Evolutionary conservation across 2,329 filamentous ascomycete genomes (phyloP), one percentile per base, ranked within the genome.

Genomic region (Diaporthe nobilis): DNA sequence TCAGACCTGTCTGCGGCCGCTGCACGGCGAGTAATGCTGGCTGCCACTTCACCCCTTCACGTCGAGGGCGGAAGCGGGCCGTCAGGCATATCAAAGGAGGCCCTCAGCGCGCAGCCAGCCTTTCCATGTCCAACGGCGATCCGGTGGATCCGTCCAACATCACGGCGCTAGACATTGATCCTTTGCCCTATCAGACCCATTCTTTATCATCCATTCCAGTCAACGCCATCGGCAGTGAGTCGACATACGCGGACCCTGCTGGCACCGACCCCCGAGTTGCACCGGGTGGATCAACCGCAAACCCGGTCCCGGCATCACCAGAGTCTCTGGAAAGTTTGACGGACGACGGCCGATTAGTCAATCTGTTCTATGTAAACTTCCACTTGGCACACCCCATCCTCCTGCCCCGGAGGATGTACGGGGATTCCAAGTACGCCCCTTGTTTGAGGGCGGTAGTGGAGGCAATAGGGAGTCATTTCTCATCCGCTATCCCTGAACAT

Each of bases 21-120:
- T 60, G 57, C 34, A 60, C 3, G 5, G 57, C 57, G 57, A 60
- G 57, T 37, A 60, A 60, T 60, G 57, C 37, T 12, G 31, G 37
- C 57, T 60, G 57, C 15, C 57, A 60, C 57, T 60, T 60, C 57
- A 60, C 57, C 20, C 57, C 57, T 12, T 60, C 57, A 22, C 57
- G 57, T 39, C 31, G 57, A 39, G 57, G 57, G 57, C 57, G 57
- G 9, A 60, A 60, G 57, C 57, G 57, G 10, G 57, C 20, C 22
- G 12, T 39, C 20, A 60, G 57, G 57, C 57, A 60, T 4, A 10
- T 37, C 31, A 60, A 22, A 60, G 31, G 20, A 3, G 57, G 3
- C 12, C 31, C 31, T 9, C 57, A n/a, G 57, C 22, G 31, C 31
- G 10, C 34, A 15, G 9, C 34, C 31, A 60, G 20, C 57, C 31